These are phyloP conservation scores for Scheffersomyces stipitis DNA, from an alignment of 805 yeast species.

Conservation along the genomic window DNA sequence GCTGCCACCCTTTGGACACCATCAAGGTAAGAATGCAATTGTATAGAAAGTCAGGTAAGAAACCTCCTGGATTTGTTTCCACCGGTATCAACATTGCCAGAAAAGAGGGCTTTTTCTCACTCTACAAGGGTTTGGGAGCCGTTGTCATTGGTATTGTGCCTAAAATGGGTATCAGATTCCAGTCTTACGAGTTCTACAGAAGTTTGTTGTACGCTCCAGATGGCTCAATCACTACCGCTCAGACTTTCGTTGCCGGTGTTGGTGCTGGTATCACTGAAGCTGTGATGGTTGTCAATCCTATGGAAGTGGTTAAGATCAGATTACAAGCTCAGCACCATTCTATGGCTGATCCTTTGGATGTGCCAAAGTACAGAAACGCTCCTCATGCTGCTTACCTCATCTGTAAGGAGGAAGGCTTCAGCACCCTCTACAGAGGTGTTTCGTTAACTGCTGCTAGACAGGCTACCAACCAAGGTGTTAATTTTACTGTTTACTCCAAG, in stretches of 20 bases:
- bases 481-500: conserved; percentile 91
- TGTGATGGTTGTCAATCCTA: conserved; percentile 90
- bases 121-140: conserved; percentile 95
- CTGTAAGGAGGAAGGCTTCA: conserved; percentile 86
- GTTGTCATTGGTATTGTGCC: conserved; percentile 97
- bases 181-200: conserved; percentile 89
- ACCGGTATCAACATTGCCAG: conserved; percentile 79
- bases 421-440: conserved; percentile 90
- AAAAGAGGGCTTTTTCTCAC: conserved; percentile 80
- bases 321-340: conserved; percentile 94
- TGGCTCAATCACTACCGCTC: conserved; percentile 66
- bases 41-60: conserved; percentile 66
- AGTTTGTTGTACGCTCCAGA: conserved; percentile 61
- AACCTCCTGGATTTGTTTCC: conserved; percentile 80
- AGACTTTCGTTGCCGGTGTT: conserved; percentile 88
- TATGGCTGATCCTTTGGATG: conserved; percentile 75
- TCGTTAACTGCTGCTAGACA: conserved; percentile 95
- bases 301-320: conserved; percentile 96
- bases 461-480: conserved; percentile 98
- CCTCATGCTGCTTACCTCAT: conserved; percentile 85
- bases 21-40: conserved; percentile 97
- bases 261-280: conserved; percentile 98
- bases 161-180: conserved; percentile 95
- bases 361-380: conserved; percentile 89
- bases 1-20: conserved; percentile 98